Conservation (phyloP, 2,329 filamentous ascomycete species). For the Aureobasidium mangrovei region DNA sequence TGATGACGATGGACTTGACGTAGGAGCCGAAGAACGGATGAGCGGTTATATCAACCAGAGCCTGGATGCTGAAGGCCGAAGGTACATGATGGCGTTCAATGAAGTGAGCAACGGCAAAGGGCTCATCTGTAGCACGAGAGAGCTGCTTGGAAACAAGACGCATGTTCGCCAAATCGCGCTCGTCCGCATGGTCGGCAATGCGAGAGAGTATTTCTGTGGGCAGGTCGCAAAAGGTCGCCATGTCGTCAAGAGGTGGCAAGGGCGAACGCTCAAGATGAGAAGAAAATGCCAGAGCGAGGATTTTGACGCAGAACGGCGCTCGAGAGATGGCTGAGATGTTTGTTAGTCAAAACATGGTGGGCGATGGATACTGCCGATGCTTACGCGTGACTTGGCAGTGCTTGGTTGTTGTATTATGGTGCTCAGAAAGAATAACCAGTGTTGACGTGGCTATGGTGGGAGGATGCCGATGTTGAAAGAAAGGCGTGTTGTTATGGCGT, state of each 20-base stretch:
- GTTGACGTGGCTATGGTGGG: no score
- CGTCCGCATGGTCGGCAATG: not conserved
- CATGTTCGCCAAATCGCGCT: not conserved
- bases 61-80: not conserved
- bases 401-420: no score
- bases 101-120: not conserved
- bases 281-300: no score
- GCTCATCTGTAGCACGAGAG: not conserved
- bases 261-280: not conserved
- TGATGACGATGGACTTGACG: not conserved
- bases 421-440: no score
- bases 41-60: not conserved
- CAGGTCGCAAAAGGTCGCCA: not conserved
- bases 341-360: no score
- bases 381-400: no score
- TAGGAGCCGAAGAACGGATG: not conserved
- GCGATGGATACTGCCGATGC: no score
- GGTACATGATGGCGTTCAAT: not conserved
- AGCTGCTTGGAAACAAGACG: constrained; percentile 5
- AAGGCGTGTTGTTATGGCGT: no score
- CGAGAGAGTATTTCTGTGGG: constrained; percentile 1
- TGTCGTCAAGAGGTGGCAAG: not conserved
- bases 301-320: no score
- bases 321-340: no score
- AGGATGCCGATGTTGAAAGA: no score